Evolutionary conservation across 306 rosid species (phyloP), one percentile per base, ranked within the genome.

Genomic region (Prunus persica): DNA sequence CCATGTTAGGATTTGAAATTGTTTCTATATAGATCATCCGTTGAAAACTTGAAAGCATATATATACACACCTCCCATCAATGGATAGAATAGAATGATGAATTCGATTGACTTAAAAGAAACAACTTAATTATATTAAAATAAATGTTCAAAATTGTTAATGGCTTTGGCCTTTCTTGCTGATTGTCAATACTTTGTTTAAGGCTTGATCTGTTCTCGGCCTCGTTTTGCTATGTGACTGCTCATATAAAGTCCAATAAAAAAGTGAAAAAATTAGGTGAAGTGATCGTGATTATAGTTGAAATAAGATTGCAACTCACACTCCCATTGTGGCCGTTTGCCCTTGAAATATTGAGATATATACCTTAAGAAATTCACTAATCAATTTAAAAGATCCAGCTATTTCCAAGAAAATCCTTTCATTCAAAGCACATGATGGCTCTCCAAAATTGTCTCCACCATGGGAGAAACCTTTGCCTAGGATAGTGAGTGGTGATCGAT

Each of bases 101-200:
- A 38, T 66, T 51, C 24, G 77, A 71, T 84, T 87, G 90, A 87
- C 90, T 82, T 78, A 67, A 27, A 25, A 60, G 14, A 83, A 86
- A 81, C 69, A 70, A 72, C 64, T 73, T 55, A 75, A 61, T 47
- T 10, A 49, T 11, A 49, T 49, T 10, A 49, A 14, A 79, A 43
- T 18, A 69, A 18, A 74, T 76, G 69, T 10, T 63, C 69, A 77
- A 66, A 75, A 62, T 3, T 72, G 22, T 24, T 27, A 72, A 71
- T 30, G 85, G 15, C 34, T 87, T 83, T 73, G 60, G 69, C 66
- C 73, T 51, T 85, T 67, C 77, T 58, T 27, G 72, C 54, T 38
- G 14, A 2, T 14, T 6, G 6, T 51, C 15, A n/a, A 46, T 6
- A 6, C 12, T 6, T 24, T 12, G 32, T 12, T 6, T 71, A 71